Conservation (phyloP, 257 asterid species). For the Solanum infundibuliforme region DNA sequence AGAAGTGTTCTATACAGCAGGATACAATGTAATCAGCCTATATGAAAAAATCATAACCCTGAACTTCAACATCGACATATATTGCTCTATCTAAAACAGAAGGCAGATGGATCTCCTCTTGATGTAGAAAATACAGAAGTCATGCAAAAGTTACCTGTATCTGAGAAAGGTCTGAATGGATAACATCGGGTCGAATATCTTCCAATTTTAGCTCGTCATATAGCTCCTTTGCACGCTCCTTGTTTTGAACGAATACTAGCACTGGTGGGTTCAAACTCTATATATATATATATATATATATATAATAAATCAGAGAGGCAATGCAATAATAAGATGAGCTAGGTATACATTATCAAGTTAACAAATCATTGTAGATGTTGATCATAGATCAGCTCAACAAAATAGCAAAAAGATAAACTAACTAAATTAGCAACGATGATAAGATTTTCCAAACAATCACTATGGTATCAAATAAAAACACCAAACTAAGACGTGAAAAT, state of each 20-base stretch:
- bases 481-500: not conserved
- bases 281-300: not conserved
- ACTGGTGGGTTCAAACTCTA: slow-evolving; percentile 87
- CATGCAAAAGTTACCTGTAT: slow-evolving; percentile 32
- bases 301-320: not conserved
- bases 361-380: not conserved
- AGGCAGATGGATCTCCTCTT: not conserved
- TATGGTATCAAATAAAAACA: not conserved
- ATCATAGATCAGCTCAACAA: not conserved
- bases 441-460: not conserved
- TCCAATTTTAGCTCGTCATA: slow-evolving; percentile 56
- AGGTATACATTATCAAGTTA: not conserved
- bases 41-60: not conserved
- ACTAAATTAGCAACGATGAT: not conserved
- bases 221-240: slow-evolving; percentile 76
- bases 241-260: slow-evolving; percentile 80
- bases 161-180: slow-evolving; percentile 70
- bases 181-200: slow-evolving; percentile 60
- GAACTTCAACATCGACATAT: not conserved
- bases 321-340: not conserved
- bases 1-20: not conserved
- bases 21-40: not conserved
- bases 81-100: not conserved
- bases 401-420: not conserved
- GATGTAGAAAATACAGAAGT: not conserved